These are phyloP conservation scores for Penicillium steckii DNA, from an alignment of 495 filamentous ascomycete species.

Conservation along the genomic window DNA sequence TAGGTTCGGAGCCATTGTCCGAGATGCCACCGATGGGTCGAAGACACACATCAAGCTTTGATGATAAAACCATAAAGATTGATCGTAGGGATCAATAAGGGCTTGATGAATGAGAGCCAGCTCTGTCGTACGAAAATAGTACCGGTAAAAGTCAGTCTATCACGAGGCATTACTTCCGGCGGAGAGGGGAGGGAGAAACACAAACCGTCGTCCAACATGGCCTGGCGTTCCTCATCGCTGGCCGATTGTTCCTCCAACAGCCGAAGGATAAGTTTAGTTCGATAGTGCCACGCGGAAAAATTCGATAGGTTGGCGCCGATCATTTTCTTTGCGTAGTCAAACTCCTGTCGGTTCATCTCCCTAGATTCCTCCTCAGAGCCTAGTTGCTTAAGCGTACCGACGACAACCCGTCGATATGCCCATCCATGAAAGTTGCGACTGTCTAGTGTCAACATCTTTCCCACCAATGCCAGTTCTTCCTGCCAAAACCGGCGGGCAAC, in stretches of 20 bases:
- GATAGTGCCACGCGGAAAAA: slow-evolving; percentile 95
- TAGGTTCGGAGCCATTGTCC: slow-evolving; percentile 63
- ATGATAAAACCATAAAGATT: slow-evolving; percentile 96
- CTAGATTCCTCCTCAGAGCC: slow-evolving; percentile 37
- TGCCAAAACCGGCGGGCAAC: slow-evolving; percentile 71
- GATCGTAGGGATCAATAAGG: slow-evolving; percentile 85
- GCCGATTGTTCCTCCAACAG: slow-evolving; percentile 69
- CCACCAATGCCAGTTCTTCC: slow-evolving; percentile 73
- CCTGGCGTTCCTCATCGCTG: slow-evolving; percentile 56
- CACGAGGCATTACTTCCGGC: neutral
- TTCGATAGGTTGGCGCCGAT: slow-evolving; percentile 81
- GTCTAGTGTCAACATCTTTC: slow-evolving; percentile 84
- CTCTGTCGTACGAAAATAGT: slow-evolving; percentile 46
- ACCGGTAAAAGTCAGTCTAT: neutral
- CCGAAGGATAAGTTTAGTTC: slow-evolving; percentile 76
- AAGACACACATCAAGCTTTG: slow-evolving; percentile 71
- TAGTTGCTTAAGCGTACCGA: slow-evolving; percentile 63
- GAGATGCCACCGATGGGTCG: slow-evolving; percentile 46
- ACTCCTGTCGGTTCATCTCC: slow-evolving; percentile 75
- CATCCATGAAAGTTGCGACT: slow-evolving; percentile 96
- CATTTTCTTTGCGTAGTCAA: slow-evolving; percentile 87
- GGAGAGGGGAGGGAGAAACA: neutral
- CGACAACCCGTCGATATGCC: slow-evolving; percentile 81
- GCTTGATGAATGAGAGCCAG: slow-evolving; percentile 71
- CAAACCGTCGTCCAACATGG: slow-evolving; percentile 71